Conservation (phyloP, 768 basidiomycete species). For the Strobilomyces echinocephalus region DNA sequence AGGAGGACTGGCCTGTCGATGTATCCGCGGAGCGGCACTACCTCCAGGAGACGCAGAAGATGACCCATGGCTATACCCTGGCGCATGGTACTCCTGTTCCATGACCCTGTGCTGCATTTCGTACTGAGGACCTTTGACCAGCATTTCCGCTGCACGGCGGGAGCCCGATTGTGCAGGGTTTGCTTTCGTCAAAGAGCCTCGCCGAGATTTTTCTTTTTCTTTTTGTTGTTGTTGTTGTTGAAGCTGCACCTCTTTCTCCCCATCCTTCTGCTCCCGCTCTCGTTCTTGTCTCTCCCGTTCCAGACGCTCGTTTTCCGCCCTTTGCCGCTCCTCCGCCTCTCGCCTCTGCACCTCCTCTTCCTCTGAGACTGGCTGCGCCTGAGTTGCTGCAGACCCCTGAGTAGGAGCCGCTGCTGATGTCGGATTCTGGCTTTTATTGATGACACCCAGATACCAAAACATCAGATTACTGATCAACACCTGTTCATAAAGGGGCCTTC, state of each 20-base stretch:
- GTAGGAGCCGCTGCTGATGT: slow-evolving; percentile 33
- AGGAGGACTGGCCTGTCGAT: slow-evolving; percentile 25
- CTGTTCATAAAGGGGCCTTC: slow-evolving; percentile 95
- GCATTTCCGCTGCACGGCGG: slow-evolving; percentile 75
- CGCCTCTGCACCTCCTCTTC: slow-evolving; percentile 35
- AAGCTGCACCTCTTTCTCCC: slow-evolving; percentile 27
- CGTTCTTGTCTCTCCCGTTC: slow-evolving; percentile 55
- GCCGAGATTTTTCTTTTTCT: slow-evolving; percentile 37
- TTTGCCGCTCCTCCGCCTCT: slow-evolving; percentile 38
- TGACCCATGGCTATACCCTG: slow-evolving; percentile 25
- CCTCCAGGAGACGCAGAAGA: slow-evolving; percentile 23
- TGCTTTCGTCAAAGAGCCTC: slow-evolving; percentile 65
- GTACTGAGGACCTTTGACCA: slow-evolving; percentile 85
- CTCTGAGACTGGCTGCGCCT: slow-evolving; percentile 30
- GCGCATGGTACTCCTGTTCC: slow-evolving; percentile 75
- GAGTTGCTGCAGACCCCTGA: slow-evolving; percentile 22
- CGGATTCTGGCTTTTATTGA: slow-evolving; percentile 79
- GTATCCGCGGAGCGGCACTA: slow-evolving; percentile 17
- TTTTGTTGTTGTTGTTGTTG: slow-evolving; percentile 38
- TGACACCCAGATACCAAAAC: slow-evolving; percentile 99
- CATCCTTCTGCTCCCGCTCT: slow-evolving; percentile 46
- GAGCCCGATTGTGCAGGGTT: slow-evolving; percentile 43
- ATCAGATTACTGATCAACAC: slow-evolving; percentile 89
- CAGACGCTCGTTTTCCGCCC: slow-evolving; percentile 38
- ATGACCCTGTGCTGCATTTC: slow-evolving; percentile 92